Evolutionary conservation across 1,284 basidiomycete species (phyloP).

Genomic region (Butyriboletus appendiculatus): DNA sequence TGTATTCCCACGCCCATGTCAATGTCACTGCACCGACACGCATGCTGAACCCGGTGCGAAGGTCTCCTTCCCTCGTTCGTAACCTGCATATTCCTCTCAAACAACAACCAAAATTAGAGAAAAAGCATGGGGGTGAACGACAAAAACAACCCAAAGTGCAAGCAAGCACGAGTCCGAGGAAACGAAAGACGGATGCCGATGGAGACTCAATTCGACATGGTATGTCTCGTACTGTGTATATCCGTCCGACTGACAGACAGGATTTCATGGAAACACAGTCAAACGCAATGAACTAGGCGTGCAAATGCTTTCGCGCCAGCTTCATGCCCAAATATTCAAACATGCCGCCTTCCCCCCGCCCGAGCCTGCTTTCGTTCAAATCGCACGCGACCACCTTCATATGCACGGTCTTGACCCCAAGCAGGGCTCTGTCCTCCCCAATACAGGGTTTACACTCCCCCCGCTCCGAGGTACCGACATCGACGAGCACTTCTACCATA

Average conservation of each 20-base stretch:
- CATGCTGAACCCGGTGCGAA: conserved; percentile 22
- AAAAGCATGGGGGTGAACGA: conserved; percentile 1
- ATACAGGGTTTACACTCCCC: conserved; percentile 83
- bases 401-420: conserved; percentile 80
- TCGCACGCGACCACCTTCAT: conserved; percentile 79
- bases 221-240: background rate
- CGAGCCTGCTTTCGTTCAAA: conserved; percentile 62
- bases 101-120: conserved; percentile 13
- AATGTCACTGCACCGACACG: background rate
- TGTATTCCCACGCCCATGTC: conserved; percentile 11
- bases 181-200: background rate
- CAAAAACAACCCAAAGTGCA: background rate
- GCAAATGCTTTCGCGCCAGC: conserved; percentile 80
- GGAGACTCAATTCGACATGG: conserved; percentile 2
- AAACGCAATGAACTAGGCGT: conserved; percentile 90
- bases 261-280: conserved; percentile 35
- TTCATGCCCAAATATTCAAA: conserved; percentile 88
- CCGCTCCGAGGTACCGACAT: conserved; percentile 82
- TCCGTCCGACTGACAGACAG: background rate
- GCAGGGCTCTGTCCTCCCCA: conserved; percentile 79
- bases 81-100: conserved; percentile 12
- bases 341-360: conserved; percentile 67
- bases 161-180: background rate
- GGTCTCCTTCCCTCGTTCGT: conserved; percentile 16
- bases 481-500: conserved; percentile 86